Evolutionary conservation across 148 eudicot species (phyloP), one percentile per base, ranked within the genome.

Genomic region (Rheum nobile): DNA sequence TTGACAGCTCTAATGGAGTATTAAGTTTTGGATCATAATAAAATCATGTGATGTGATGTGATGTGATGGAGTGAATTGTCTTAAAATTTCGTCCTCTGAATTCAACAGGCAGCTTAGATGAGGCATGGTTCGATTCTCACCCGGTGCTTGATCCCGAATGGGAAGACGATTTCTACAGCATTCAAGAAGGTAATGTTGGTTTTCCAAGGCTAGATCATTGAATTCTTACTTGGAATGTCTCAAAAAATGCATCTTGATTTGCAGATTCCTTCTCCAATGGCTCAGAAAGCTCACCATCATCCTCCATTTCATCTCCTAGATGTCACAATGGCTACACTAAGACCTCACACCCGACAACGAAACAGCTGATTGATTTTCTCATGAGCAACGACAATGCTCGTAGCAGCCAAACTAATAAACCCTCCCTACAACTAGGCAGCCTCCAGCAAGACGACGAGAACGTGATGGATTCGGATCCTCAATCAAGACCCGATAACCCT

Each of bases 161-260:
- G 80, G 91, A 92, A 12, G 93, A 90, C 14, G 98, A 92, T 74
- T 90, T 85, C 80, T 88, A 87, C 72, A 89, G 93, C 80, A 85
- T 86, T 79, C 90, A 82, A 46, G 90, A 90, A 82, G 98, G 91
- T 87, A 81, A 26, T 46, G 26, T 6, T 73, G 6, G 28, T 0
- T 50, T 8, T 55, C 22, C 31, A 55, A 26, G 55, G 24, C 43
- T 44, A 8, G 14, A 44, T 44, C n/a, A n/a, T n/a, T n/a, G n/a
- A n/a, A n/a, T n/a, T n/a, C n/a, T n/a, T n/a, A n/a, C n/a, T n/a
- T n/a, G n/a, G n/a, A n/a, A n/a, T n/a, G n/a, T 12, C 16, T 44
- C 0, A 12, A 22, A 54, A 22, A 22, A 5, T 54, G 26, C 41
- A 50, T 44, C 11, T 46, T 54, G 43, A 5, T 76, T 71, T 84